These are phyloP conservation scores for Solanum chaucha DNA, from an alignment of 257 asterid genomes.

Conservation along the genomic window DNA sequence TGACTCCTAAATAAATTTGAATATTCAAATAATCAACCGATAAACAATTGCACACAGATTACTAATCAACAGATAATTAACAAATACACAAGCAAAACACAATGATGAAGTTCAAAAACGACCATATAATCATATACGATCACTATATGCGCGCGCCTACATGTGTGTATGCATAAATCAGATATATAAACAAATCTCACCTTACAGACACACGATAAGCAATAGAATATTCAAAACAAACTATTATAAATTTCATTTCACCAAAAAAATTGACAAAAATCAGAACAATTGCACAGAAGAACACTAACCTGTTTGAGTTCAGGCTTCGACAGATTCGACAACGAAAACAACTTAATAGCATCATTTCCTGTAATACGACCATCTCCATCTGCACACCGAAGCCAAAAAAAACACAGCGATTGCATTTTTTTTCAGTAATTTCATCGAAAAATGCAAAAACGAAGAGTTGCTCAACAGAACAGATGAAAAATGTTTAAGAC, in stretches of 20 bases:
- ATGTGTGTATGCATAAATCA: background rate
- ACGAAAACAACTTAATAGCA: constrained; percentile 46
- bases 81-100: background rate
- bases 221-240: background rate
- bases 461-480: background rate
- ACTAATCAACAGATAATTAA: background rate
- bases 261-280: background rate
- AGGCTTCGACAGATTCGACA: constrained; percentile 55
- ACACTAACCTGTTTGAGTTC: constrained; percentile 69
- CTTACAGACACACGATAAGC: background rate
- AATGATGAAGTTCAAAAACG: background rate
- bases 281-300: background rate
- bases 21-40: background rate
- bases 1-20: background rate
- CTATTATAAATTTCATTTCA: background rate
- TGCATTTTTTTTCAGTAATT: background rate
- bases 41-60: background rate
- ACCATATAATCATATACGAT: background rate
- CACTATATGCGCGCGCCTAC: background rate
- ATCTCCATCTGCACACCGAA: constrained; percentile 52
- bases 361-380: constrained; percentile 80
- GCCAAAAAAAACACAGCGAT: background rate
- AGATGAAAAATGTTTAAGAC: background rate
- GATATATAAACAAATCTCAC: background rate
- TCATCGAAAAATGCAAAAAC: background rate